Evolutionary conservation across 2,329 filamentous ascomycete genomes (phyloP).

Genomic region (Nemania serpens): DNA sequence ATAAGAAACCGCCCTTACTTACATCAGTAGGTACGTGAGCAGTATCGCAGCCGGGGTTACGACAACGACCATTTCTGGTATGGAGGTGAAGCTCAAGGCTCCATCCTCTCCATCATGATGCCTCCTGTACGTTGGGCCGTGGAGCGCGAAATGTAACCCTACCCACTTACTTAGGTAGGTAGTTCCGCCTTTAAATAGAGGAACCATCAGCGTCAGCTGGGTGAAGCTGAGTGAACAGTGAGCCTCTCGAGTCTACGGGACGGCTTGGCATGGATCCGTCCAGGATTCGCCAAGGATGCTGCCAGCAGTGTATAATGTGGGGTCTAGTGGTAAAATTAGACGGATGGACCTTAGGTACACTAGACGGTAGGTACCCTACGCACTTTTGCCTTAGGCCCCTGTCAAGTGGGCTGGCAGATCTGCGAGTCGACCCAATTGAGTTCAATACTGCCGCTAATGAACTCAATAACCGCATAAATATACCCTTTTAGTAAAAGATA

Average conservation of each 20-base stretch:
- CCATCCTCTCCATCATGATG: no score
- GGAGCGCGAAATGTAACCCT: not conserved
- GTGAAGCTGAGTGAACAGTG: no score
- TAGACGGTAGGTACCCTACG: no score
- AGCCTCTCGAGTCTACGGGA: not conserved
- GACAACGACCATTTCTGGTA: not conserved
- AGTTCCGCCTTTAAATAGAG: not conserved
- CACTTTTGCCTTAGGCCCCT: not conserved
- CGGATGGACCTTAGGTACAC: no score
- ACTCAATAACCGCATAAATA: no score
- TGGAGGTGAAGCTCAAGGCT: not conserved
- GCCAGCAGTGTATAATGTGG: no score
- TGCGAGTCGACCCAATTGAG: not conserved
- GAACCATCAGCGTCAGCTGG: not conserved
- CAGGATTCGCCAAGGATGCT: not conserved
- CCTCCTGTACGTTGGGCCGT: not conserved
- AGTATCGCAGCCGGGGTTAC: not conserved
- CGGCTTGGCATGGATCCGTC: no score
- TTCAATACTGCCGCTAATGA: no score
- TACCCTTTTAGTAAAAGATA: no score
- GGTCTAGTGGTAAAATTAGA: no score
- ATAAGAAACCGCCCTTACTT: slow-evolving; percentile 20
- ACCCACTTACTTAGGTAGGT: no score
- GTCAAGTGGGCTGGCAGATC: not conserved
- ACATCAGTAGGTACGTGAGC: slow-evolving; percentile 1